Base-by-base conservation (phyloP, 129 eudicot species). In the Escallonia rubra region DNA sequence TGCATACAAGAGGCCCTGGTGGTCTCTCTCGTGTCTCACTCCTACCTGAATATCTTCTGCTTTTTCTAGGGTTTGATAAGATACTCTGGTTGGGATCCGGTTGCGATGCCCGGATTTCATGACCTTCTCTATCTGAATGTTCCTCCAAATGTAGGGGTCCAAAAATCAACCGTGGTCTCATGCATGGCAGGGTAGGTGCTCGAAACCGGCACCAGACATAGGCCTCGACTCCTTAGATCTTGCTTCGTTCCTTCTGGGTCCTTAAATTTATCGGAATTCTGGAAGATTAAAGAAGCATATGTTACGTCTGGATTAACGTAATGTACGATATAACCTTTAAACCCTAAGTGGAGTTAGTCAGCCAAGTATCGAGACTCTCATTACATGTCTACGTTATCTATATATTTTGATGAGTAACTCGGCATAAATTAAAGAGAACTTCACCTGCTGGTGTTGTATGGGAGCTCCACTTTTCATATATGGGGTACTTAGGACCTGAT, bases 91-190 rank as follows among this genome's bases (percentile, higher is more conserved):
- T 66, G 43, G 43, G 57, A 47, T 48, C 57, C 57, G 9, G 48
- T 6, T n/a, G 7, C 44, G 10, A 6, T 6, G 4, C 8, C 50
- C 14, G 16, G 4, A 10, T 16, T 44, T 11, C 55, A 16, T 10
- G 14, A 23, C 7, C 39, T 34, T 12, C 10, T 10, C 66, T 61
- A 92, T 84, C 96, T 69, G 69, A 81, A 88, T 23, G 91, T 83
- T 67, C 96, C 98, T 65, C 98, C 98, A 68, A 88, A 92, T 50
- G 96, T 84, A 48, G 98, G 98, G 41, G 90, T 92, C 98, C 98
- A 92, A 60, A 88, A 92, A 76, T 89, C 96, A 14, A 80, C 95
- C 7, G 96, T 69, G 34, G 98, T 83, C 61, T 92, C 98, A 40
- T 92, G 95, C 16, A 89, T 80, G 46, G 89, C 80, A 0, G 98